A percentile compares a stretch with the other conserved stretches of the same genome.
These are phyloP conservation scores for Cladosporium velox DNA, from an alignment of 2,329 filamentous ascomycete genomes.

Conservation along the genomic window DNA sequence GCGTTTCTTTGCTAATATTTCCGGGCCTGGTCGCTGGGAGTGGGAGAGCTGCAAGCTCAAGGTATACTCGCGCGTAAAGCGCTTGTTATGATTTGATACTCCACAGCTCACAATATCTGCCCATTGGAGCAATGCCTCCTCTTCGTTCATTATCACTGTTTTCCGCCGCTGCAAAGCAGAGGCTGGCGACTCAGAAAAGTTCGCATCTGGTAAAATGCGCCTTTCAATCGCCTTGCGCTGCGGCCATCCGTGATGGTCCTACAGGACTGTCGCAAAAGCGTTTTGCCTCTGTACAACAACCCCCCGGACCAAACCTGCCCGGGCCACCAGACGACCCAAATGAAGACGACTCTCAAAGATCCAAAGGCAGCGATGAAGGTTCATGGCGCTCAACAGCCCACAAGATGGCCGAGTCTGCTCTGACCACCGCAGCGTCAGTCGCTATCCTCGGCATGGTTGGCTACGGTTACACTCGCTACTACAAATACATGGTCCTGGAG, in stretches of 20 bases:
- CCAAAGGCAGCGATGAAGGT: conserved; percentile 21
- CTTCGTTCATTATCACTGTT: conserved; percentile 15
- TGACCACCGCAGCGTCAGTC: conserved; percentile 54
- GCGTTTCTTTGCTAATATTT: not conserved
- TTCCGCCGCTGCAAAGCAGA: conserved; percentile 1
- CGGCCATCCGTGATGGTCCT: conserved; percentile 3
- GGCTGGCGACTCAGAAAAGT: not conserved
- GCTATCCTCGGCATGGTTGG: conserved; percentile 59
- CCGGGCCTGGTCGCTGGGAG: not conserved
- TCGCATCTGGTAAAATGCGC: not conserved
- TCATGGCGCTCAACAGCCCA: conserved; percentile 43
- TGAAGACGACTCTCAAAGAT: conserved; percentile 24
- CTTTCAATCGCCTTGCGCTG: not conserved
- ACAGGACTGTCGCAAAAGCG: conserved; percentile 15
- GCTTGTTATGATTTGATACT: conserved; percentile 18
- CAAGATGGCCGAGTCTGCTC: conserved; percentile 55
- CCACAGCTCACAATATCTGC: conserved; percentile 1
- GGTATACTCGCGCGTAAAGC: not conserved
- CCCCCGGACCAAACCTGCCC: conserved; percentile 26
- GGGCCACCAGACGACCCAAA: conserved; percentile 28
- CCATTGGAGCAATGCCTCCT: conserved; percentile 14
- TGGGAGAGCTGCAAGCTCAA: not conserved
- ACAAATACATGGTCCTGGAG: conserved; percentile 85
- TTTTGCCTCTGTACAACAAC: conserved; percentile 20
- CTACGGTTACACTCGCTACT: conserved; percentile 60